Conservation (phyloP, 129 eudicot species). For the Flaveria ramosissima region DNA sequence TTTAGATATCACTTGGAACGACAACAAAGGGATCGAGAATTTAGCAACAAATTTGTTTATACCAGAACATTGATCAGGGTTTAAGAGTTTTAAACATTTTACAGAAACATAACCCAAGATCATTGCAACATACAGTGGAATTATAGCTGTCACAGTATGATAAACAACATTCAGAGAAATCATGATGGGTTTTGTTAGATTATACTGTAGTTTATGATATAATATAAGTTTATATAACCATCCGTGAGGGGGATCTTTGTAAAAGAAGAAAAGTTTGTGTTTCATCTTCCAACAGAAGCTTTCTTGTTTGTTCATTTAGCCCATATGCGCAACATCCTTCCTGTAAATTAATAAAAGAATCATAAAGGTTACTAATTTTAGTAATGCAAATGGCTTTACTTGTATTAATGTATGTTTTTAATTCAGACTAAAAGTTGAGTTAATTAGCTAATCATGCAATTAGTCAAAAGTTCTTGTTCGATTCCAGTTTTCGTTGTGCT, state of each 20-base stretch:
- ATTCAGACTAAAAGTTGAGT: constrained; percentile 23
- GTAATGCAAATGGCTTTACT: constrained; percentile 1
- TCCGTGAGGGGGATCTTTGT: constrained; percentile 33
- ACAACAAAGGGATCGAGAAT: constrained; percentile 68
- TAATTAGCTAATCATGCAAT: constrained; percentile 22
- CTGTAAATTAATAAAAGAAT: constrained; percentile 30
- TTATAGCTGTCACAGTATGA: constrained; percentile 52
- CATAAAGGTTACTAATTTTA: constrained; percentile 26
- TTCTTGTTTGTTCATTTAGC: constrained; percentile 35
- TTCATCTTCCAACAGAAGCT: constrained; percentile 47
- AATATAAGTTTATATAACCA: constrained; percentile 17
- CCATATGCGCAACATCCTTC: constrained; percentile 26
- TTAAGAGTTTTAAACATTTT: constrained; percentile 66
- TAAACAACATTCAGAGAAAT: constrained; percentile 52
- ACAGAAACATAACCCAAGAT: constrained; percentile 59
- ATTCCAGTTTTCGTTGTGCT: constrained; percentile 41
- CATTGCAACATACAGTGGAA: constrained; percentile 75
- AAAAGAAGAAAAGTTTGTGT: constrained; percentile 37
- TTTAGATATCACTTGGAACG: constrained; percentile 65
- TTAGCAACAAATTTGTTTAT: constrained; percentile 82
- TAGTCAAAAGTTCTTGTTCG: constrained; percentile 48
- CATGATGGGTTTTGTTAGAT: constrained; percentile 36
- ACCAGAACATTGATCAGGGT: constrained; percentile 65
- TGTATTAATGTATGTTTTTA: neutral
- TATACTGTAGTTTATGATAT: constrained; percentile 24